phyloP scores from a whole-genome alignment of 2,329 filamentous ascomycete species.

The Hortaea werneckii region DNA sequence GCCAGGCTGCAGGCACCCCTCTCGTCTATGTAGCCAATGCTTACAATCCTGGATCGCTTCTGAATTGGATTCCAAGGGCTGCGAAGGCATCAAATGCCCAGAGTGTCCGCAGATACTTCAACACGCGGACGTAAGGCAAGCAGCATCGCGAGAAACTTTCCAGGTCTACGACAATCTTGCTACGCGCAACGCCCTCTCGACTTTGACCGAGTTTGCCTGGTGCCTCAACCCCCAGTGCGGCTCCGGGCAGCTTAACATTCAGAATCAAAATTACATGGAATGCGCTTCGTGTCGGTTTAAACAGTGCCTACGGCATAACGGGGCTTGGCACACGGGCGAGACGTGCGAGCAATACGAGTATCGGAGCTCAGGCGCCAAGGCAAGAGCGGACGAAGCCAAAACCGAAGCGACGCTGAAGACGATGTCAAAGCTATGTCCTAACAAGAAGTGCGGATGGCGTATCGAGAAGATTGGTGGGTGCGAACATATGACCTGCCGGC shows the following conservation, averaged over 20 bases:
- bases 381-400: conserved; percentile 15
- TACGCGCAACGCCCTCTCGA: conserved; percentile 34
- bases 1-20: conserved; percentile 23
- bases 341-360: conserved; percentile 32
- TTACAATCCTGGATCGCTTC: conserved; percentile 30
- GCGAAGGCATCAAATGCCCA: conserved; percentile 43
- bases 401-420: conserved; percentile 21
- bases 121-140: conserved; percentile 37
- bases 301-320: conserved; percentile 28
- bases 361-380: conserved; percentile 14
- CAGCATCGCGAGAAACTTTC: conserved; percentile 37
- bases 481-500: conserved; percentile 30
- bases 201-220: conserved; percentile 41
- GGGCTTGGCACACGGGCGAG: conserved; percentile 30
- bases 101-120: conserved; percentile 38
- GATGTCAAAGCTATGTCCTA: conserved; percentile 30
- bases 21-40: conserved; percentile 29
- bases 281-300: conserved; percentile 27
- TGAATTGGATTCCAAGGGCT: conserved; percentile 28
- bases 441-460: conserved; percentile 23
- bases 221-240: conserved; percentile 42
- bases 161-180: conserved; percentile 38
- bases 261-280: conserved; percentile 30
- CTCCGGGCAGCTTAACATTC: conserved; percentile 42
- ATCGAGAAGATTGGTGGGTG: conserved; percentile 34